Evolutionary conservation across 495 filamentous ascomycete species (phyloP), one percentile per base, ranked within the genome.

Genomic region (Xylaria telfairii): DNA sequence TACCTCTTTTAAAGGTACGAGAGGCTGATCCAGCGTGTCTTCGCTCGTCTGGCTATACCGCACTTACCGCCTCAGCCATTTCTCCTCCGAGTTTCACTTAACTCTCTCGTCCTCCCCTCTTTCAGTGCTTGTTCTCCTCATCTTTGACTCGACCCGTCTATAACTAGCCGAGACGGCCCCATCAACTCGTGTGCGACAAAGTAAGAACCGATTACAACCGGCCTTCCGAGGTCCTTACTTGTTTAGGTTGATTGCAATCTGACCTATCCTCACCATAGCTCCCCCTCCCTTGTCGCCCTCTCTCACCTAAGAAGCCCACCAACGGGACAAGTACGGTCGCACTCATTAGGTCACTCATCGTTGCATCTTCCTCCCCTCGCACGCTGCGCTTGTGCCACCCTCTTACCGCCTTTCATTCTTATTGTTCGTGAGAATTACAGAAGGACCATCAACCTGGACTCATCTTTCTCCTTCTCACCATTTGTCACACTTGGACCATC

Each of bases 251-350:
- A 42, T 62, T 62, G 21, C 34, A 62, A 62, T 42, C 59, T 62
- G 59, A 42, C 59, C 59, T 62, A 42, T 62, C 59, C 59, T 62
- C 39, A 41, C 59, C 59, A 62, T 28, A 62, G 59, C 34, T 54
- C 57, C 46, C 30, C 67, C 44, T 34, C 67, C 57, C 67, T 69
- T 69, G 67, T 42, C 67, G 44, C 34, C 41, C 15, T 62, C 51
- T 60, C 67, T 67, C 65, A 67, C 65, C 65, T 67, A 57, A 67
- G 65, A 67, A 67, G 37, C 51, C 51, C 65, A 44, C 49, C 65
- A 67, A 63, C 46, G 59, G 59, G 59, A 30, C 57, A 30, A 57
- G 51, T 15, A 49, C 51, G 34, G 60, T 69, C 67, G 67, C 47
- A 63, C 49, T 69, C 32, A 60, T 63, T 69, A 46, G 56, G 44